phyloP scores from a whole-genome alignment of 371 early-diverging fungal genomes.

The Mortierella sp. region DNA sequence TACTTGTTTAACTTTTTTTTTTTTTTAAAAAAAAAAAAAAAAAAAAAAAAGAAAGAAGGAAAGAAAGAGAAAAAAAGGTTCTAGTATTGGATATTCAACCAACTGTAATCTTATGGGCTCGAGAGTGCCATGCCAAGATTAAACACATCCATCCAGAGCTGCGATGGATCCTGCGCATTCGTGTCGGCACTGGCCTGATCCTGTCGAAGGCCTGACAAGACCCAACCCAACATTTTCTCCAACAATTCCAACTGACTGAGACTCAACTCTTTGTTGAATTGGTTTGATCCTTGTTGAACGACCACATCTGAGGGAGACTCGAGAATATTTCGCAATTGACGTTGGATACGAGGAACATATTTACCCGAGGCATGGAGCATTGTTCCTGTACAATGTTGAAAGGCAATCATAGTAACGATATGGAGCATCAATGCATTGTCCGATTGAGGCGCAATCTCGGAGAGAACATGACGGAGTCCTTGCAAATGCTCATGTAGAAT shows the following conservation, averaged over 20 bases:
- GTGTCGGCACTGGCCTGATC: slow-evolving; percentile 5
- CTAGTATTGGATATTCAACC: no score
- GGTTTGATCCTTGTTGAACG: not conserved
- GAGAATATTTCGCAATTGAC: slow-evolving; percentile 22
- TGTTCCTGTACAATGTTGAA: slow-evolving; percentile 36
- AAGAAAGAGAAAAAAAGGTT: no score
- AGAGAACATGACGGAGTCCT: slow-evolving; percentile 17
- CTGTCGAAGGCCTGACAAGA: slow-evolving; percentile 32
- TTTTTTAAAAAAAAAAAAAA: no score
- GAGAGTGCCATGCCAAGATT: slow-evolving; percentile 18
- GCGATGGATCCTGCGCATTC: not conserved
- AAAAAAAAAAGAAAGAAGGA: no score
- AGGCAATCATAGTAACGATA: slow-evolving; percentile 39
- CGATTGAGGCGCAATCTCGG: slow-evolving; percentile 14
- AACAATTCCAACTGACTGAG: slow-evolving; percentile 18
- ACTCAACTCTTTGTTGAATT: not conserved
- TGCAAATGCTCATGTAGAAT: slow-evolving; percentile 17
- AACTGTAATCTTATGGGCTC: not conserved
- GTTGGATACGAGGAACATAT: slow-evolving; percentile 44
- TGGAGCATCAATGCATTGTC: slow-evolving; percentile 42
- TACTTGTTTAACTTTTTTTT: no score
- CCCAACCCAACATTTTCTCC: slow-evolving; percentile 27
- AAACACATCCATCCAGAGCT: slow-evolving; percentile 21
- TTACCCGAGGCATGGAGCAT: slow-evolving; percentile 55
- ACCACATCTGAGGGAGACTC: not conserved